Percentiles rank a stretch among this genome's conserved stretches.
phyloP scores from a whole-genome alignment of 345 rosid species.

The Alliaria petiolata region DNA sequence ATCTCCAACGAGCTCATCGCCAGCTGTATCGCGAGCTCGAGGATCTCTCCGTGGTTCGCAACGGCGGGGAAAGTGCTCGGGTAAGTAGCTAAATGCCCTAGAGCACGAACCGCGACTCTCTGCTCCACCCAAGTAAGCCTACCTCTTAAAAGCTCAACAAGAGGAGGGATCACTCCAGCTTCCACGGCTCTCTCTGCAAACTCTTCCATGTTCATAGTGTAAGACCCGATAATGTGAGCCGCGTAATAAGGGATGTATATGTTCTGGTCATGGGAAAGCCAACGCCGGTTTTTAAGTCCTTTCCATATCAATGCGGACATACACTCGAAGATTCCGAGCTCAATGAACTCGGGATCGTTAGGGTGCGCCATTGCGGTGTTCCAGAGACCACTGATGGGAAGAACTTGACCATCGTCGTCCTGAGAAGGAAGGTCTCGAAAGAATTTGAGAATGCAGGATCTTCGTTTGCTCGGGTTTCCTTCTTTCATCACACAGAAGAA shows the following conservation, averaged over 20 bases:
- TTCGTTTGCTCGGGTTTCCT: constrained; percentile 93
- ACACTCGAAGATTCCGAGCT: constrained; percentile 94
- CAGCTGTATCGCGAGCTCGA: constrained; percentile 82
- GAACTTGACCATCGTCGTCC: constrained; percentile 96
- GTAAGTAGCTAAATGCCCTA: constrained; percentile 97
- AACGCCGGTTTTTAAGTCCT: constrained; percentile 88
- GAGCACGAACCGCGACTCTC: constrained; percentile 93
- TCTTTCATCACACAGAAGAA: constrained; percentile 99
- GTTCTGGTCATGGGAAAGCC: constrained; percentile 97
- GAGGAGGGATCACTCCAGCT: constrained; percentile 84
- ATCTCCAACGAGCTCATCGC: constrained; percentile 94
- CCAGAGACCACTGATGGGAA: constrained; percentile 99
- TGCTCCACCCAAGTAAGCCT: constrained; percentile 99
- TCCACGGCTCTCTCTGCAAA: constrained; percentile 82
- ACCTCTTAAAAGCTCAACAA: constrained; percentile 90
- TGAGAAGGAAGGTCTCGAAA: constrained; percentile 93
- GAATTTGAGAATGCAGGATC: constrained; percentile 87
- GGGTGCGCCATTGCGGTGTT: constrained; percentile 99
- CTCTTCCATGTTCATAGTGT: constrained; percentile 99
- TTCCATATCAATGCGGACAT: constrained; percentile 96
- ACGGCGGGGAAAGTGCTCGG: constrained; percentile 73
- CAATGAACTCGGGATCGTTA: constrained; percentile 93
- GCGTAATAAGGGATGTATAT: constrained; percentile 98
- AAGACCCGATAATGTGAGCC: constrained; percentile 96
- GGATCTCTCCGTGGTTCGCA: constrained; percentile 82